Evolutionary conservation across 1,139 yeast genomes (phyloP).

Genomic region (Candida sanyaensis): DNA sequence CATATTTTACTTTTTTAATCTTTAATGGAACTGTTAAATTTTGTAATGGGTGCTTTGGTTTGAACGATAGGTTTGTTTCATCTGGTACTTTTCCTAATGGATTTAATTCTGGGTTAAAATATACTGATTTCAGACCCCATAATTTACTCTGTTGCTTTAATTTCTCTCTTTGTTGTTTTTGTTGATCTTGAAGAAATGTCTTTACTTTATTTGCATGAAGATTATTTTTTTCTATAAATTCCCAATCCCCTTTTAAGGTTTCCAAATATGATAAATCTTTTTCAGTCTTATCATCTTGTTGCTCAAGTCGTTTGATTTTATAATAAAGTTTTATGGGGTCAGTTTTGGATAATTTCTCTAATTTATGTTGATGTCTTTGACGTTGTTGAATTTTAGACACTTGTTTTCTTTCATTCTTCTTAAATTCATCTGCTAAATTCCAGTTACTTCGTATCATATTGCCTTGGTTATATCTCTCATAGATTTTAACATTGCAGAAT

Average conservation of each 20-base stretch:
- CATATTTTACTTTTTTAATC: conserved; percentile 14
- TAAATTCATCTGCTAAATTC: conserved; percentile 43
- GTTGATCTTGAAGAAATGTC: conserved; percentile 21
- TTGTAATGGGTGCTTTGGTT: conserved; percentile 16
- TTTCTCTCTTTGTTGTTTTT: conserved; percentile 18
- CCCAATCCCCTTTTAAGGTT: conserved; percentile 40
- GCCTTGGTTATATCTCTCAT: background rate
- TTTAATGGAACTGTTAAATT: conserved; percentile 32
- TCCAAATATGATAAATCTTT: conserved; percentile 25
- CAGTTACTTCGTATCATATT: conserved; percentile 43
- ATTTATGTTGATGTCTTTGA: conserved; percentile 35
- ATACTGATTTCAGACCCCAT: conserved; percentile 42
- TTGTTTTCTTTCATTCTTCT: conserved; percentile 38
- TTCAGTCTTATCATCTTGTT: conserved; percentile 17
- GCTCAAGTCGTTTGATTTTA: conserved; percentile 29
- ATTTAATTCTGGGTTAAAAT: conserved; percentile 48
- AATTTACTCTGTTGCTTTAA: conserved; percentile 26
- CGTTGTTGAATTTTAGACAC: conserved; percentile 40
- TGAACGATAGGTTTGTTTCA: background rate
- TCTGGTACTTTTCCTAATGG: conserved; percentile 48
- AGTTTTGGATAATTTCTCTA: conserved; percentile 25
- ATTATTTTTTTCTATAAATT: conserved; percentile 34
- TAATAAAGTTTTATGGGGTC: conserved; percentile 39
- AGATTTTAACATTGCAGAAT: background rate
- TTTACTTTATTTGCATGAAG: conserved; percentile 34